phyloP scores from a whole-genome alignment of 345 rosid genomes.

The Dipteronia dyeriana region DNA sequence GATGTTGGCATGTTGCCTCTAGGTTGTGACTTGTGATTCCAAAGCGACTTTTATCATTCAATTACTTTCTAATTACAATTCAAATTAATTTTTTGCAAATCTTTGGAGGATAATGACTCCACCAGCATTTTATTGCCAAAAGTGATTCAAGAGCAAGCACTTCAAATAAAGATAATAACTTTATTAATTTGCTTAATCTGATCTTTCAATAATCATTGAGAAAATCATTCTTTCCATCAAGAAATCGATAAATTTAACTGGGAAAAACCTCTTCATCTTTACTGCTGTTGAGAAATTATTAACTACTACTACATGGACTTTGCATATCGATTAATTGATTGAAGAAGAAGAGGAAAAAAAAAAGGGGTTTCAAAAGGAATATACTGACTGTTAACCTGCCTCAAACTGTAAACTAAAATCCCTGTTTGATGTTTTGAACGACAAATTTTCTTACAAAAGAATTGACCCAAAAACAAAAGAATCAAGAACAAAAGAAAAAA shows the following conservation, averaged over 20 bases:
- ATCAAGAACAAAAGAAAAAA: slow-evolving; percentile 20
- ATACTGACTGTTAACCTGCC: slow-evolving; percentile 7
- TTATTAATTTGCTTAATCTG: neutral
- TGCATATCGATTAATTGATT: neutral
- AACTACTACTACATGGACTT: slow-evolving; percentile 6
- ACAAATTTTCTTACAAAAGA: slow-evolving; percentile 59
- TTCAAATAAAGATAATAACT: neutral
- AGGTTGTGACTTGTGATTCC: too few relatives aligned
- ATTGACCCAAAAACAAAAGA: slow-evolving; percentile 44
- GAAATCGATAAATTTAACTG: neutral
- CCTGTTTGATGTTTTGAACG: slow-evolving; percentile 29
- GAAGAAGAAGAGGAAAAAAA: neutral
- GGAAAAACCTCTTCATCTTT: neutral
- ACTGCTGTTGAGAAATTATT: neutral
- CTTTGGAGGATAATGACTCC: neutral
- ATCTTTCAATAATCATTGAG: neutral
- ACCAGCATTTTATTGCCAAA: neutral
- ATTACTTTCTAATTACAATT: neutral
- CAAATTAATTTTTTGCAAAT: neutral
- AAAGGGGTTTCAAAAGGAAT: slow-evolving; percentile 11
- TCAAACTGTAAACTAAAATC: slow-evolving; percentile 33
- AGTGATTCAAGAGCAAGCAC: neutral
- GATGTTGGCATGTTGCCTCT: too few relatives aligned
- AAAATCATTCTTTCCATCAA: neutral
- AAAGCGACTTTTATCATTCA: too few relatives aligned